Percentiles rank a stretch among this genome's conserved stretches.
Conservation (phyloP, 306 rosid species). For the Sicyos baderoa region DNA sequence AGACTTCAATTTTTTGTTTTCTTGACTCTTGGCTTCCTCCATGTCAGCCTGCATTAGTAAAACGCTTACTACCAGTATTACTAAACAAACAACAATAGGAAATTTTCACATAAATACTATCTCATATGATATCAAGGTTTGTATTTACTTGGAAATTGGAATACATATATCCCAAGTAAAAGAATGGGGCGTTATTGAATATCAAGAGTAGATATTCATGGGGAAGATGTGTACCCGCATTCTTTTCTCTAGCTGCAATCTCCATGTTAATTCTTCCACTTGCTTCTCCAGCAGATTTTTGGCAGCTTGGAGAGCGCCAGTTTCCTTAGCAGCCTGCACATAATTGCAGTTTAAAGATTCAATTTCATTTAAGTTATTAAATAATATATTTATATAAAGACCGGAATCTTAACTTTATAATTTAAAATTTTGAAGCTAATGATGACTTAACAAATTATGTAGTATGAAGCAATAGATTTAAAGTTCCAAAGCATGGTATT, state of each 20-base stretch:
- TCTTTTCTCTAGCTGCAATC: slow-evolving; percentile 54
- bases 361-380: background rate
- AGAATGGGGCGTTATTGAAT: slow-evolving; percentile 8
- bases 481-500: background rate
- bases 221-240: slow-evolving; percentile 50
- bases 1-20: slow-evolving; percentile 56
- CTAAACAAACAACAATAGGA: background rate
- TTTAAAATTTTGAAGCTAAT: background rate
- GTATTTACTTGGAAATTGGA: background rate
- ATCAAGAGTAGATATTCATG: background rate
- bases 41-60: slow-evolving; percentile 40
- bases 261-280: slow-evolving; percentile 69
- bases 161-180: slow-evolving; percentile 1
- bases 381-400: background rate
- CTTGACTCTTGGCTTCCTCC: slow-evolving; percentile 66
- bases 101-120: background rate
- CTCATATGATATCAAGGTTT: slow-evolving; percentile 2
- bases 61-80: slow-evolving; percentile 18
- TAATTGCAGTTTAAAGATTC: background rate
- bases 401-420: background rate
- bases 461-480: background rate
- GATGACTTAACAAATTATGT: background rate
- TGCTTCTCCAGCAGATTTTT: slow-evolving; percentile 65
- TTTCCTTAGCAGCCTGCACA: slow-evolving; percentile 78
- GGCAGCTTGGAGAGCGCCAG: slow-evolving; percentile 87